phyloP scores from a whole-genome alignment of 2,329 filamentous ascomycete genomes.

The Cordyceps farinosa region DNA sequence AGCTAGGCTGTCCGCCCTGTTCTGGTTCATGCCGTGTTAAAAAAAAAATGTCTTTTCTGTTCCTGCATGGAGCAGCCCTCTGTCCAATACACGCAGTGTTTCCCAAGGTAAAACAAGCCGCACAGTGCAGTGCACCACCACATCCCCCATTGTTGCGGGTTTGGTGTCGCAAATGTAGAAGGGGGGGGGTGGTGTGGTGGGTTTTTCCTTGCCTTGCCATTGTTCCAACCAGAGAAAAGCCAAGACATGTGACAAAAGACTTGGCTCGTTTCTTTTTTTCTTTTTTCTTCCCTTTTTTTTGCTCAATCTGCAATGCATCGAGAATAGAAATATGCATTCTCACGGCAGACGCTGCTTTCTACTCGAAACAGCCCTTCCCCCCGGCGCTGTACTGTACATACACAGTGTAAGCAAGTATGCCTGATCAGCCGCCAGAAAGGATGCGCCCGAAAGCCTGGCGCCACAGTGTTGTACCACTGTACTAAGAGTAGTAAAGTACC shows the following conservation, averaged over 20 bases:
- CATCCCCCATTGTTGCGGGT: no score
- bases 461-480: background rate
- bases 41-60: background rate
- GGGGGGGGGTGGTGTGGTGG: background rate
- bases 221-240: background rate
- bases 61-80: slow-evolving; percentile 5
- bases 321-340: background rate
- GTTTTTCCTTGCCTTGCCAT: background rate
- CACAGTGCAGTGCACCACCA: slow-evolving; percentile 1
- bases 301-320: background rate
- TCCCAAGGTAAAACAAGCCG: background rate
- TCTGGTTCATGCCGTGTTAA: no score
- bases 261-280: background rate
- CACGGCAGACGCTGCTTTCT: background rate
- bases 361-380: background rate
- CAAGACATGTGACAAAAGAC: background rate
- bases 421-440: background rate
- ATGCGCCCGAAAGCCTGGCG: background rate
- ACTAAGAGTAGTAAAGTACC: background rate
- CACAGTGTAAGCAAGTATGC: slow-evolving; percentile 4
- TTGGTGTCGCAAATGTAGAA: background rate
- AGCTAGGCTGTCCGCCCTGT: background rate
- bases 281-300: background rate
- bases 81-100: background rate
- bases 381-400: background rate